Evolutionary conservation across 2,329 filamentous ascomycete genomes (phyloP), one percentile per base, ranked within the genome.

Genomic region (Orbilia brochopaga): DNA sequence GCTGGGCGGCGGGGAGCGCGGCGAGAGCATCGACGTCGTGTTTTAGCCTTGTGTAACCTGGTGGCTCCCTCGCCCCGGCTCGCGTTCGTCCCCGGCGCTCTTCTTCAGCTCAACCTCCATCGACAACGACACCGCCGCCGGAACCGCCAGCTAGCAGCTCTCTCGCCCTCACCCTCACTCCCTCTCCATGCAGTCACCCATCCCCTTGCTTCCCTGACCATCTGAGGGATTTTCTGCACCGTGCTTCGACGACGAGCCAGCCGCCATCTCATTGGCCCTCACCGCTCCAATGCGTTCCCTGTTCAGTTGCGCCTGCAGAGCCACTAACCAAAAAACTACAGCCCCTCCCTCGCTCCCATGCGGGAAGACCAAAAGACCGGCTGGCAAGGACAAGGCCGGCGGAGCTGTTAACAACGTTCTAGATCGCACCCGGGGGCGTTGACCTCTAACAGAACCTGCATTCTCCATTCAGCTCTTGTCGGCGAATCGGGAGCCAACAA

Each of bases 401-500:
- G 17, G 44, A 2, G 44, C 5, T 21, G n/a, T n/a, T n/a, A n/a
- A n/a, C n/a, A n/a, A n/a, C n/a, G 51, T 65, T 72, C 67, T 72
- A 56, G 56, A 72, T 61, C 50, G 32, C 54, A 8, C n/a, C n/a
- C n/a, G 17, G 17, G 60, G 21, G 24, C 44, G 55, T n/a, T n/a
- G n/a, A n/a, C n/a, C n/a, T 58, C 60, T 55, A 64, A 32, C 51
- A 40, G 56, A 60, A 37, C 60, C 30, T 65, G 60, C 67, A 65
- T 72, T 30, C 11, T 48, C 60, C 40, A 56, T 72, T 65, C 60
- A 65, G 42, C 17, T 13, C 17, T 23, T n/a, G n/a, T 32, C 21
- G 32, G 54, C 67, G 51, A 65, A 65, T 65, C 54, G 59, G 66
- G 60, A 65, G 55, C 56, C 46, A 59, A 50, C 56, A 37, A 72